phyloP scores from a whole-genome alignment of 306 rosid species.

The Adenanthera pavonina region DNA sequence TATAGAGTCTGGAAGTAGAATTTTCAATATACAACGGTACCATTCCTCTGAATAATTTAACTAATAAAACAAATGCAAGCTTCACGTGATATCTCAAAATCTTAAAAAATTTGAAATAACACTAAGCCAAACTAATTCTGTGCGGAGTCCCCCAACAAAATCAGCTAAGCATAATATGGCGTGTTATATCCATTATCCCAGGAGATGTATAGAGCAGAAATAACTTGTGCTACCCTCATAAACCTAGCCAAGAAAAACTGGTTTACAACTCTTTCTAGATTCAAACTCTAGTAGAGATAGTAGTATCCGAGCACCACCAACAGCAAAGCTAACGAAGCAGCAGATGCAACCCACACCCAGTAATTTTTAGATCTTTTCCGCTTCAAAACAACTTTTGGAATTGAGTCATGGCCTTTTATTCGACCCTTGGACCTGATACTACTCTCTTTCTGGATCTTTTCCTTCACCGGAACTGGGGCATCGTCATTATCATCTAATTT shows the following conservation, averaged over 20 bases:
- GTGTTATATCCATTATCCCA: conserved; percentile 51
- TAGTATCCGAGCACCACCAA: conserved; percentile 59
- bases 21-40: conserved; percentile 21
- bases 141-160: conserved; percentile 40
- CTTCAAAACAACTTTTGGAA: conserved; percentile 70
- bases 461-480: conserved; percentile 51
- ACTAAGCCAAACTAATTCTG: conserved; percentile 47
- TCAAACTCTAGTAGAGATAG: conserved; percentile 55
- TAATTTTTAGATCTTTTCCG: conserved; percentile 70
- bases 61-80: conserved; percentile 33
- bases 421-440: conserved; percentile 57
- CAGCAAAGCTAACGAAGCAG: conserved; percentile 57
- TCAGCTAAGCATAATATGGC: conserved; percentile 52
- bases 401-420: conserved; percentile 53
- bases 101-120: conserved; percentile 54
- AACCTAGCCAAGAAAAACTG: conserved; percentile 50
- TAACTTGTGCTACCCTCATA: conserved; percentile 56
- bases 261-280: conserved; percentile 44
- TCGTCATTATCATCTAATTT: conserved; percentile 50
- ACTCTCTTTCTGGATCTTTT: conserved; percentile 60
- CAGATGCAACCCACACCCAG: conserved; percentile 76
- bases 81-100: conserved; percentile 42
- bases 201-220: conserved; percentile 58
- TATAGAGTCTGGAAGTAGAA: not conserved
- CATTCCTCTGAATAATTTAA: conserved; percentile 29